Conservation (phyloP, 2,329 filamentous ascomycete genomes). For the Colletotrichum brevisporum region DNA sequence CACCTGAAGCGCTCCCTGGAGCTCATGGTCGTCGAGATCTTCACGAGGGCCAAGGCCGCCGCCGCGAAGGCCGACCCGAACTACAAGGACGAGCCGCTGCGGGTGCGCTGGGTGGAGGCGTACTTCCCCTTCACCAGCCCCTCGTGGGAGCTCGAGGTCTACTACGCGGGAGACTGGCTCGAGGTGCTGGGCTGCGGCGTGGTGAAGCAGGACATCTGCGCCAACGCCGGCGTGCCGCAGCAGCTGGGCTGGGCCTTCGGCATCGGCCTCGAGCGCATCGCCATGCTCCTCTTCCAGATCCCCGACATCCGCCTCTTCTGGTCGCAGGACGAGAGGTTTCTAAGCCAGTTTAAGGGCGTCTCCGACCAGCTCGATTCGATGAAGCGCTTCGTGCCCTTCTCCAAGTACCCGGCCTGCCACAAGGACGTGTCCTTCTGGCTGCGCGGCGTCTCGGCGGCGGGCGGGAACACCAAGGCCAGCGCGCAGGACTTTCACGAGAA, state of each 20-base stretch:
- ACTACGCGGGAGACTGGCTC: conserved; percentile 95
- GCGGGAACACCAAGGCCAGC: conserved; percentile 58
- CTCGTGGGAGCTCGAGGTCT: conserved; percentile 96
- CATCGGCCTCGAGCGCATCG: conserved; percentile 92
- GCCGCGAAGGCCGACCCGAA: conserved; percentile 66
- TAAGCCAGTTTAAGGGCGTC: conserved; percentile 83
- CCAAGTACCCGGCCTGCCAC: conserved; percentile 88
- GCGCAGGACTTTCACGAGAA: conserved; percentile 84
- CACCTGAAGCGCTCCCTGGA: conserved; percentile 94
- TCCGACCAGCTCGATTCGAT: conserved; percentile 64
- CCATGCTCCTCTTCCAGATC: conserved; percentile 97
- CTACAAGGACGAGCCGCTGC: conserved; percentile 78
- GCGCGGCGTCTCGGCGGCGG: conserved; percentile 61
- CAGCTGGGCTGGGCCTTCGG: conserved; percentile 96
- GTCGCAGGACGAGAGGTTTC: conserved; percentile 87
- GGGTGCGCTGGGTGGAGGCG: conserved; percentile 94
- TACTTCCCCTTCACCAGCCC: conserved; percentile 98
- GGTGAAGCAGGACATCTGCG: conserved; percentile 85
- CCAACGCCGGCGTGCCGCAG: conserved; percentile 80
- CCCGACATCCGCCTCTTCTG: conserved; percentile 98
- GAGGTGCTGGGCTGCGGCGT: conserved; percentile 96
- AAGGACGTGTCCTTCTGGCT: conserved; percentile 98
- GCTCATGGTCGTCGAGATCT: conserved; percentile 90
- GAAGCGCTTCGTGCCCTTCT: conserved; percentile 85
- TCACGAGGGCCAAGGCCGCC: conserved; percentile 81